Conservation (phyloP, 1,284 basidiomycete species). For the Naganishia sp. region DNA sequence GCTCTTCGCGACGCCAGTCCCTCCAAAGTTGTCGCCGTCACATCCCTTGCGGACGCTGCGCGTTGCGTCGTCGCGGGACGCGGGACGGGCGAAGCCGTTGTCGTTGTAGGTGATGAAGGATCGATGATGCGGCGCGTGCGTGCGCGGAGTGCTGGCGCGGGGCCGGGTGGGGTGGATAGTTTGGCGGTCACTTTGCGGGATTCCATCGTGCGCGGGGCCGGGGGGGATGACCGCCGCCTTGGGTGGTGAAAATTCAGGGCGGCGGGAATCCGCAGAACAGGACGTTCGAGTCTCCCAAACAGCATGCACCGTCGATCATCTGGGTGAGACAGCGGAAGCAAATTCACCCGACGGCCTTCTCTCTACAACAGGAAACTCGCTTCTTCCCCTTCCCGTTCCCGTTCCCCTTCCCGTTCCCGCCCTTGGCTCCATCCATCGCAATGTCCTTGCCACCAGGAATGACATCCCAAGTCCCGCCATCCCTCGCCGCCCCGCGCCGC, state of each 20-base stretch:
- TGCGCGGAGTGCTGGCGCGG: background rate
- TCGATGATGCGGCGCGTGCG: background rate
- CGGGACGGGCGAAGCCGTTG: background rate
- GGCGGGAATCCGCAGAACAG: too few species aligned
- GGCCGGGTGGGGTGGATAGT: background rate
- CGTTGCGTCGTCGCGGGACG: background rate
- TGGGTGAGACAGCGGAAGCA: too few species aligned
- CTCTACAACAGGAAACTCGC: too few species aligned
- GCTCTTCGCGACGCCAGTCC: constrained; percentile 9
- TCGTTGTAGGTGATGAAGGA: background rate
- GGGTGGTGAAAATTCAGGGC: too few species aligned
- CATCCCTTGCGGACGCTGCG: background rate
- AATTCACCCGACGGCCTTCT: too few species aligned
- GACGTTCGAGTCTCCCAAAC: too few species aligned
- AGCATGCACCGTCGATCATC: too few species aligned
- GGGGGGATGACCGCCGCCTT: too few species aligned
- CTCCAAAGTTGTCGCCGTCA: background rate
- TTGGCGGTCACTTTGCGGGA: background rate
- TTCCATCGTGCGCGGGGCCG: too few species aligned
- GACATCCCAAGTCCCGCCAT: background rate
- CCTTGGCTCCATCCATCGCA: background rate
- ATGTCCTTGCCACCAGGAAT: background rate
- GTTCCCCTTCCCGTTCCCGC: background rate
- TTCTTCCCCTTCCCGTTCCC: too few species aligned
- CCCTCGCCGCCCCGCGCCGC: background rate